Conservation (phyloP, 306 rosid species). For the Cucumis melo region DNA sequence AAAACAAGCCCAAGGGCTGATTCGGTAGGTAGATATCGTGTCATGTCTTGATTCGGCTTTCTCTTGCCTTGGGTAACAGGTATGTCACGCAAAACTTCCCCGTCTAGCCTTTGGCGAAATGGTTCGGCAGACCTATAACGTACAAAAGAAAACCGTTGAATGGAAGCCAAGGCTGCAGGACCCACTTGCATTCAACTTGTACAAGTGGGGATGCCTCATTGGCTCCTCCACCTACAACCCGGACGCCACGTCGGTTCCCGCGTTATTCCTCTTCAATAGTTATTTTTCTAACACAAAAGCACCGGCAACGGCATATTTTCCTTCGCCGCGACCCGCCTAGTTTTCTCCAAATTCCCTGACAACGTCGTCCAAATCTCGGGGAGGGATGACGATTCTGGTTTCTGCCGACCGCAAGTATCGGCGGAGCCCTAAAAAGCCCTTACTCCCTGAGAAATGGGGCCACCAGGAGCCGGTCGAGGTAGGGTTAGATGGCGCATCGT, state of each 20-base stretch:
- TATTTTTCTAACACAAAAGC: background rate
- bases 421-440: conserved; percentile 26
- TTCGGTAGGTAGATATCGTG: conserved; percentile 1
- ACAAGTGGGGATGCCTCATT: conserved; percentile 1
- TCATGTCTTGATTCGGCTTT: conserved; percentile 1
- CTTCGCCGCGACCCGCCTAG: background rate
- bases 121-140: background rate
- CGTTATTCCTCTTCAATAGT: background rate
- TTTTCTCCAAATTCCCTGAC: background rate
- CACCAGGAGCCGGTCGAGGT: conserved; percentile 12
- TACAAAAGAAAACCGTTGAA: background rate
- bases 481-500: conserved; percentile 37
- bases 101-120: background rate
- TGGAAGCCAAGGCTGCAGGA: background rate
- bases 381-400: conserved; percentile 12
- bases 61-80: background rate
- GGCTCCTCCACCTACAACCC: background rate
- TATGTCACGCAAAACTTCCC: background rate
- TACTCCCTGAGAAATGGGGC: conserved; percentile 16
- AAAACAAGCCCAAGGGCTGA: no score
- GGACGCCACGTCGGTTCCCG: conserved; percentile 7
- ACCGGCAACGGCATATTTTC: background rate
- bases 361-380: background rate
- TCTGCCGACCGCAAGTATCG: conserved; percentile 30
- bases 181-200: background rate